Base-by-base conservation (phyloP, 2,329 filamentous ascomycete species). In the Fusarium tuaranense region DNA sequence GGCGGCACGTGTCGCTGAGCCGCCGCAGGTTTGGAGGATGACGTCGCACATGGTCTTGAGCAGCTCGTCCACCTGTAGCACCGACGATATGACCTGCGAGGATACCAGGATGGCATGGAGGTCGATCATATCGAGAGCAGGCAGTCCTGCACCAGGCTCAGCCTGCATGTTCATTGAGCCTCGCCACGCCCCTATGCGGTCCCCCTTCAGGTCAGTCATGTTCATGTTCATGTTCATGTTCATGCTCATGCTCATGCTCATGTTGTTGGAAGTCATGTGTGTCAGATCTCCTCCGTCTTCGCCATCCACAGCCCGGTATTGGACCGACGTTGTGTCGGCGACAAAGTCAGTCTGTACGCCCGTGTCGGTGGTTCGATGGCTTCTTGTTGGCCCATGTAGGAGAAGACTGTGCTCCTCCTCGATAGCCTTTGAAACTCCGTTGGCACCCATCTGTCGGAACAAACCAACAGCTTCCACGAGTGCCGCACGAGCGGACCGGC, bases 11-110 rank as follows among this genome's bases (percentile, higher is more conserved):
- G 92, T 92, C 10, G 92, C 93, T 9, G 90, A 87, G 36, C 90
- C 89, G 44, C 93, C 93, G 62, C 93, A 95, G 0, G 92, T 94
- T 75, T 95, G 92, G 30, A 95, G 82, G 59, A 95, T 94, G 71
- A 95, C 94, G 71, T 94, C 91, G 76, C 93, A 94, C 91, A 96
- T 94, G 48, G 93, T 95, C 78, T 92, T 92, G 70, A 95, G 87
- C 5, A 96, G 87, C 76, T 92, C 89, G 73, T 95, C 93, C 14
- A 95, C 90, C 73, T 93, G 89, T 13, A 96, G 83, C 61, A 95
- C 92, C 18, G 93, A 95, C 6, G 93, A 95, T 51, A 96, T 92
- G 51, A 95, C 89, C 79, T 95, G 94, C 12, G 92, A 95, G 4
- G 92, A 94, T 76, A 94, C 91, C 16, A 96, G 86, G 68, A 96